Evolutionary conservation across 768 basidiomycete species (phyloP).

Genomic region (Saitozyma sp.): DNA sequence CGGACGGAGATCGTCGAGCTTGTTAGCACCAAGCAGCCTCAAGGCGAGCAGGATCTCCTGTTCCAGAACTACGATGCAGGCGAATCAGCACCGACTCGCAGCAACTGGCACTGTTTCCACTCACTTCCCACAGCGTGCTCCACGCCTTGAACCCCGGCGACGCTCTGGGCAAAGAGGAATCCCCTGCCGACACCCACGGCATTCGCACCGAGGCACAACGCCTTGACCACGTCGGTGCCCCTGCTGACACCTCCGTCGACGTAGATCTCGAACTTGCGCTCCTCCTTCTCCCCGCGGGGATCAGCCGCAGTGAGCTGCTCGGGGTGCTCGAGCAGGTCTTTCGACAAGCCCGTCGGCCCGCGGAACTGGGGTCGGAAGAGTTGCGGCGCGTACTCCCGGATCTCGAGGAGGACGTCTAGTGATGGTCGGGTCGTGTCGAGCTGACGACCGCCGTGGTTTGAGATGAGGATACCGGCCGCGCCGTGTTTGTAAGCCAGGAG

Average conservation of each 20-base stretch:
- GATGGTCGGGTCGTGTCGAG: conserved; percentile 40
- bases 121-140: conserved; percentile 35
- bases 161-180: conserved; percentile 44
- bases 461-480: conserved; percentile 74
- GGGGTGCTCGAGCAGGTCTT: conserved; percentile 11
- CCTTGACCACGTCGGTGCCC: conserved; percentile 49
- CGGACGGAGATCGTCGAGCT: conserved; percentile 66
- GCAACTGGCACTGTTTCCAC: too few species aligned
- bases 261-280: conserved; percentile 28
- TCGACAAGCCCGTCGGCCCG: conserved; percentile 26
- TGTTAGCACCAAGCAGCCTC: conserved; percentile 70
- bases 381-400: conserved; percentile 41
- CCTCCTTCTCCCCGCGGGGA: neutral
- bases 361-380: conserved; percentile 35
- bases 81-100: neutral
- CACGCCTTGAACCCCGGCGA: conserved; percentile 41
- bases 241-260: conserved; percentile 42
- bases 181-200: conserved; percentile 50
- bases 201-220: conserved; percentile 48
- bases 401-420: conserved; percentile 41
- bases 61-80: conserved; percentile 58
- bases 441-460: conserved; percentile 63
- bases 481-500: conserved; percentile 80
- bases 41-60: conserved; percentile 76
- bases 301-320: conserved; percentile 16